Percentiles rank a stretch among this genome's conserved stretches.
Evolutionary conservation across 2,329 filamentous ascomycete species (phyloP).

Genomic region (Claviceps citrina): DNA sequence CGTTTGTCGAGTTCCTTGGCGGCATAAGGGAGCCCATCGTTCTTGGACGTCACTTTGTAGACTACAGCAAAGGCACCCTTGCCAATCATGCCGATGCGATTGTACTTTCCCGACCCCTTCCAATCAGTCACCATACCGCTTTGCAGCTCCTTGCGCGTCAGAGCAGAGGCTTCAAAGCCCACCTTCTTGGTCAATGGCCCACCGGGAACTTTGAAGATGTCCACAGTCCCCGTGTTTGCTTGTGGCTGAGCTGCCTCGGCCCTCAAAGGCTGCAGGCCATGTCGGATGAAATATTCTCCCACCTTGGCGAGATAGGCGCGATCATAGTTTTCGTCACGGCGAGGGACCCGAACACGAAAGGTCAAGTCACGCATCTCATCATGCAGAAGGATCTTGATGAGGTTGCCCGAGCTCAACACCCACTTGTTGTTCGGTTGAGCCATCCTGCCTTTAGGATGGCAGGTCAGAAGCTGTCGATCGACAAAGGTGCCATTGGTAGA

Average conservation of each 20-base stretch:
- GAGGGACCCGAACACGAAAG: conserved; percentile 76
- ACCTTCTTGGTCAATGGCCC: conserved; percentile 6
- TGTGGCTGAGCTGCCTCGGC: conserved; percentile 22
- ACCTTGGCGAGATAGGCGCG: conserved; percentile 55
- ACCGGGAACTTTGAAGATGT: conserved; percentile 18
- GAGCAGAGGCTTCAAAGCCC: conserved; percentile 5
- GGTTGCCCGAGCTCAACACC: conserved; percentile 56
- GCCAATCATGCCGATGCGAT: conserved; percentile 65
- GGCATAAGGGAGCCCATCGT: conserved; percentile 68
- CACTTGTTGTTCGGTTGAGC: conserved; percentile 23
- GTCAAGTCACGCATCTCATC: conserved; percentile 43
- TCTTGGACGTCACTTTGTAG: conserved; percentile 76
- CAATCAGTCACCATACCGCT: conserved; percentile 43
- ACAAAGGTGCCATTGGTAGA: conserved; percentile 95
- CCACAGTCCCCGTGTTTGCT: conserved; percentile 25
- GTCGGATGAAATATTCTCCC: conserved; percentile 42
- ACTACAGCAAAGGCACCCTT: conserved; percentile 93
- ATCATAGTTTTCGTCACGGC: conserved; percentile 50
- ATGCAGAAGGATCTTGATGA: conserved; percentile 52
- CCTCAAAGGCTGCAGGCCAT: conserved; percentile 27
- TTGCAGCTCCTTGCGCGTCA: conserved; percentile 14
- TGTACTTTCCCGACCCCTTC: conserved; percentile 75
- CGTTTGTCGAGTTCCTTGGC: conserved; percentile 93
- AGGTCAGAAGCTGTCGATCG: conserved; percentile 50
- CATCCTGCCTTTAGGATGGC: conserved; percentile 20